phyloP scores from a whole-genome alignment of 73 alveolate species.

The Breviolum minutum region DNA sequence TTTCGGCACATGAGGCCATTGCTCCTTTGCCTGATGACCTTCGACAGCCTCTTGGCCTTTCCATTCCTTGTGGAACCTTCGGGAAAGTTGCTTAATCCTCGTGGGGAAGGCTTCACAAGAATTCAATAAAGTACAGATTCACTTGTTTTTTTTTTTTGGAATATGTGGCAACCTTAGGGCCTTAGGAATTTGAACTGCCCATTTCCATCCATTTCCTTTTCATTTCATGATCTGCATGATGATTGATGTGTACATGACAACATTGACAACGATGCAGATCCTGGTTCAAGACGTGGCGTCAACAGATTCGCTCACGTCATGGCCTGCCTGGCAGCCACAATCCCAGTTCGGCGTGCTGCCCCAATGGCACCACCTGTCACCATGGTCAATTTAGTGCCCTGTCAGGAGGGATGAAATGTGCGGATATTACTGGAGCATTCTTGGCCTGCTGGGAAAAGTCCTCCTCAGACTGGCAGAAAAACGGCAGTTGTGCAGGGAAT shows the following conservation, averaged over 20 bases:
- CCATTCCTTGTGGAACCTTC: neutral
- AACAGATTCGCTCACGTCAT: conserved; percentile 4
- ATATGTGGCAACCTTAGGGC: neutral
- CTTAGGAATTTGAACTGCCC: neutral
- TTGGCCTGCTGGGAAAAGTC: too few relatives aligned
- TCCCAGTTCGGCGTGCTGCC: conserved; percentile 46
- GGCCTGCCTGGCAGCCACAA: conserved; percentile 25
- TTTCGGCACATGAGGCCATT: neutral
- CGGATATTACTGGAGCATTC: too few relatives aligned
- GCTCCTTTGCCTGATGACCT: conserved; percentile 85
- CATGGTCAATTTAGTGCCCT: conserved; percentile 8
- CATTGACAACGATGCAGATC: neutral
- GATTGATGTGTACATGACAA: neutral
- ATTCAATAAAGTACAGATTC: neutral
- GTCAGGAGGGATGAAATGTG: neutral
- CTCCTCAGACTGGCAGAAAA: too few relatives aligned
- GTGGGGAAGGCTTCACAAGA: neutral
- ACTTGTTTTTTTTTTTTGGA: neutral
- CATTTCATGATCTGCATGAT: neutral
- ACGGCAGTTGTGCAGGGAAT: too few relatives aligned
- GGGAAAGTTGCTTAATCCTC: neutral
- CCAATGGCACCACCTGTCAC: conserved; percentile 24
- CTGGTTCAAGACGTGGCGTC: conserved; percentile 39
- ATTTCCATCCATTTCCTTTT: neutral
- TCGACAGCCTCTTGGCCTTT: conserved; percentile 20